phyloP scores from a whole-genome alignment of 139 green algal genomes.

The Chlorella sp. region DNA sequence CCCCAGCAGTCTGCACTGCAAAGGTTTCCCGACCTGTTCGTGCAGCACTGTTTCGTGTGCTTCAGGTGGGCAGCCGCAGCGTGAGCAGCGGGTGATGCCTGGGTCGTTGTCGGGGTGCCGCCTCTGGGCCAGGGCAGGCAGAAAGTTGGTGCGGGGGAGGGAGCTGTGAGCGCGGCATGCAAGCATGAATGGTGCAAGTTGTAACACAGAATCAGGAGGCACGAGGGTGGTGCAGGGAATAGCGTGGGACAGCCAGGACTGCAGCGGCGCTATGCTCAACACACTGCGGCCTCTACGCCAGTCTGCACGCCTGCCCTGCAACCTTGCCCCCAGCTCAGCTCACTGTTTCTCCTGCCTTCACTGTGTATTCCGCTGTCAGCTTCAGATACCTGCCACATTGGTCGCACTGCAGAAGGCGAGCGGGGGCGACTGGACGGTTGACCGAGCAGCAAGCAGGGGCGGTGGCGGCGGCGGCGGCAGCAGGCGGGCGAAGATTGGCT shows the following conservation, averaged over 20 bases:
- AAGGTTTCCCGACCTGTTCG: not conserved
- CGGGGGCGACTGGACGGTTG: no score
- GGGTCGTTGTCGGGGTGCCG: constrained; percentile 49
- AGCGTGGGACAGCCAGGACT: no score
- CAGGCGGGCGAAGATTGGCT: not conserved
- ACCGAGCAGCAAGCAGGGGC: not conserved
- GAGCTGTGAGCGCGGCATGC: not conserved
- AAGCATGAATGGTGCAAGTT: not conserved
- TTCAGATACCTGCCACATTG: constrained; percentile 43
- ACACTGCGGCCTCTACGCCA: not conserved
- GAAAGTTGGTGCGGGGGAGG: not conserved
- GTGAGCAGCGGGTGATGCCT: constrained; percentile 44
- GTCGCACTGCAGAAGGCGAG: constrained; percentile 6
- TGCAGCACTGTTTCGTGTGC: constrained; percentile 32
- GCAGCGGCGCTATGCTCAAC: no score
- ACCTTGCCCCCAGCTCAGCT: not conserved
- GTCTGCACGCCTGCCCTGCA: not conserved
- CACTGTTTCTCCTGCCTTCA: not conserved
- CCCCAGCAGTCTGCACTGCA: not conserved
- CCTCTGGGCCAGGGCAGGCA: not conserved
- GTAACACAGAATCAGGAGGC: not conserved
- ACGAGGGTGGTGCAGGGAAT: no score
- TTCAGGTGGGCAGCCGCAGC: constrained; percentile 46
- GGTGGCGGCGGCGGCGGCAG: not conserved
- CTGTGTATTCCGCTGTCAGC: constrained; percentile 17